A percentile compares a stretch with the other conserved stretches of the same genome.
Evolutionary conservation across 352 stramenopile species (phyloP).

Genomic region (Pythium dissimile): DNA sequence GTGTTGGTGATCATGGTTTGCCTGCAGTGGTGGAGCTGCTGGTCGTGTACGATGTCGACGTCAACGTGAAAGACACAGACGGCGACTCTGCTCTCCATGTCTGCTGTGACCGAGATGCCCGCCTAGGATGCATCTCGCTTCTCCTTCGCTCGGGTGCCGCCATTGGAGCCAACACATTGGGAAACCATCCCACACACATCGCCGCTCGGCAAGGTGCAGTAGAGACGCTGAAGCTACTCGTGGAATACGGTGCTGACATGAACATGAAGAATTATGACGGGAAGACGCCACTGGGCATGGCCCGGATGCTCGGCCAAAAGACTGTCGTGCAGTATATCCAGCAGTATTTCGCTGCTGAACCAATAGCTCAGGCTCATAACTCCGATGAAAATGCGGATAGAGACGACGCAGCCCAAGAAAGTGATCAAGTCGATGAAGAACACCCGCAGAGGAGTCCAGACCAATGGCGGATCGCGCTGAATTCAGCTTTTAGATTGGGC

Average conservation of each 20-base stretch:
- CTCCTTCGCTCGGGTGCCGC: constrained; percentile 55
- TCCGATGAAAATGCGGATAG: background rate
- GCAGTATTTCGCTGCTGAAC: constrained; percentile 57
- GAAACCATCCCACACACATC: constrained; percentile 74
- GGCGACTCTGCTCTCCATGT: constrained; percentile 64
- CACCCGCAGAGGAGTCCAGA: constrained; percentile 19
- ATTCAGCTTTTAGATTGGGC: constrained; percentile 45
- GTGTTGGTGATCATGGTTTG: constrained; percentile 11
- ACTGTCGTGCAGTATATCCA: constrained; percentile 57
- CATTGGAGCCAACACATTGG: constrained; percentile 53
- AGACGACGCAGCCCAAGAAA: constrained; percentile 7
- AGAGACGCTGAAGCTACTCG: constrained; percentile 60
- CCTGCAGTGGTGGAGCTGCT: constrained; percentile 50
- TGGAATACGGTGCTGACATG: constrained; percentile 81
- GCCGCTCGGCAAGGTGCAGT: constrained; percentile 57
- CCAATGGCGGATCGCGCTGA: constrained; percentile 45
- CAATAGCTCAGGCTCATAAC: background rate
- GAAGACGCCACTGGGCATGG: constrained; percentile 71
- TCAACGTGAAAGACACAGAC: constrained; percentile 70
- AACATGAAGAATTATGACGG: constrained; percentile 83
- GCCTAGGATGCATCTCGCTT: constrained; percentile 47
- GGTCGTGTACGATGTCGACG: constrained; percentile 63
- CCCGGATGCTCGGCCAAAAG: constrained; percentile 61
- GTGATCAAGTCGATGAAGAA: constrained; percentile 15
- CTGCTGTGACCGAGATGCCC: constrained; percentile 45